These are phyloP conservation scores for Didymella exigua DNA, from an alignment of 2,329 filamentous ascomycete genomes.

Conservation along the genomic window DNA sequence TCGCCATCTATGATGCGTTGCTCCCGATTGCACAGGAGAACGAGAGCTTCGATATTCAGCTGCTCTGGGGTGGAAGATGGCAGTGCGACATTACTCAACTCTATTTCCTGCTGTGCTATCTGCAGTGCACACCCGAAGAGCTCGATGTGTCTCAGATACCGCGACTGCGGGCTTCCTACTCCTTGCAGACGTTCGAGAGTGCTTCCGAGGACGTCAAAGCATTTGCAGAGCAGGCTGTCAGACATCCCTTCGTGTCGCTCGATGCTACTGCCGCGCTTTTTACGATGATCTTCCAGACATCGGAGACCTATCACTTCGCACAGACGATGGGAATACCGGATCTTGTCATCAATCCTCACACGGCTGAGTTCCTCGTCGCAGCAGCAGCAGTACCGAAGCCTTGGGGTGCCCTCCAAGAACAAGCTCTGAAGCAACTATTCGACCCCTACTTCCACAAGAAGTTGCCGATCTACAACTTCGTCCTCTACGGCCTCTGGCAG, in stretches of 20 bases:
- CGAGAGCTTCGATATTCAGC: slow-evolving; percentile 78
- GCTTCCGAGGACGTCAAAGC: slow-evolving; percentile 64
- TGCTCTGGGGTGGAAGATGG: slow-evolving; percentile 89
- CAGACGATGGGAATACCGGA: slow-evolving; percentile 65
- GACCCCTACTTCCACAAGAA: slow-evolving; percentile 82
- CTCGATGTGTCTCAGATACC: slow-evolving; percentile 87
- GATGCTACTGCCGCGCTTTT: slow-evolving; percentile 76
- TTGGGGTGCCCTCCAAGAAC: slow-evolving; percentile 75
- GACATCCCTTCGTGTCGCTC: slow-evolving; percentile 85
- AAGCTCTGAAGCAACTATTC: slow-evolving; percentile 78
- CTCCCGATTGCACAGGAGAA: slow-evolving; percentile 70
- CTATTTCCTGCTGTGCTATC: slow-evolving; percentile 89
- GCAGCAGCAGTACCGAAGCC: slow-evolving; percentile 78
- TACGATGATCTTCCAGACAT: slow-evolving; percentile 64
- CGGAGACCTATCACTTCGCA: slow-evolving; percentile 61
- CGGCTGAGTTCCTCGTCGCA: slow-evolving; percentile 79
- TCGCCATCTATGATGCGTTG: slow-evolving; percentile 79
- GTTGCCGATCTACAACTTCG: slow-evolving; percentile 80
- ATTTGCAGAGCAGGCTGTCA: slow-evolving; percentile 70
- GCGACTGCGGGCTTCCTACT: slow-evolving; percentile 77
- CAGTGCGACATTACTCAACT: slow-evolving; percentile 84
- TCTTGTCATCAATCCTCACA: slow-evolving; percentile 70
- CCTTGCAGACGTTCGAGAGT: slow-evolving; percentile 65
- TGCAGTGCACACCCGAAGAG: slow-evolving; percentile 74
- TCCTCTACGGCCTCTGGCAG: slow-evolving; percentile 88